A percentile compares a stretch with the other conserved stretches of the same genome.
Conservation (phyloP, 1,284 basidiomycete species). For the Puccinia horiana region DNA sequence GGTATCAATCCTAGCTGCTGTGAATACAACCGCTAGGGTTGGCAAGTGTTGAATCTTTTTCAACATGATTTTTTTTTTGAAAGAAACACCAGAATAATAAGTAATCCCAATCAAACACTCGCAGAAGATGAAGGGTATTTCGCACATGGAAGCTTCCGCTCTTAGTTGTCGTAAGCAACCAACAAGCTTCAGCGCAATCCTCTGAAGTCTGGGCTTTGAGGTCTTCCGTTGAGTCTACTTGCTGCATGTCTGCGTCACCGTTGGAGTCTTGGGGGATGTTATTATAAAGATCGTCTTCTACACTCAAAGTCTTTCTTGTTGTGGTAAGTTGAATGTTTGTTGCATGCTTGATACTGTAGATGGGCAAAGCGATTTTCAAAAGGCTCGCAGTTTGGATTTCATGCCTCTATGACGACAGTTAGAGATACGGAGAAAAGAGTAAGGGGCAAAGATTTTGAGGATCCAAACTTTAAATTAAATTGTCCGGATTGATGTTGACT, state of each 20-base stretch:
- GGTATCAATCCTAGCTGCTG: conserved; percentile 31
- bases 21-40: conserved; percentile 24
- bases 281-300: conserved; percentile 24
- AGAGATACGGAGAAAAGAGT: background rate
- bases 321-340: background rate
- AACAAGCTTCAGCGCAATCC: conserved; percentile 1
- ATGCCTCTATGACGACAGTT: background rate
- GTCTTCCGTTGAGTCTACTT: background rate
- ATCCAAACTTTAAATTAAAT: background rate
- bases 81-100: background rate
- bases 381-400: conserved; percentile 9
- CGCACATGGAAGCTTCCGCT: conserved; percentile 35
- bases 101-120: background rate
- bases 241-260: conserved; percentile 26
- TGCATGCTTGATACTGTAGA: conserved; percentile 13
- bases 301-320: background rate
- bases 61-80: background rate
- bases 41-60: conserved; percentile 39
- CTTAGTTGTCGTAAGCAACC: conserved; percentile 30
- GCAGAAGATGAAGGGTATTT: background rate
- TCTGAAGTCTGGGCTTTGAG: background rate
- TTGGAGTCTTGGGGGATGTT: background rate
- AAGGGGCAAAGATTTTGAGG: background rate
- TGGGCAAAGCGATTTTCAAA: conserved; percentile 19
- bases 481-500: background rate